Conservation (phyloP, 495 filamentous ascomycete genomes). For the Lasiosphaeria miniovina region DNA sequence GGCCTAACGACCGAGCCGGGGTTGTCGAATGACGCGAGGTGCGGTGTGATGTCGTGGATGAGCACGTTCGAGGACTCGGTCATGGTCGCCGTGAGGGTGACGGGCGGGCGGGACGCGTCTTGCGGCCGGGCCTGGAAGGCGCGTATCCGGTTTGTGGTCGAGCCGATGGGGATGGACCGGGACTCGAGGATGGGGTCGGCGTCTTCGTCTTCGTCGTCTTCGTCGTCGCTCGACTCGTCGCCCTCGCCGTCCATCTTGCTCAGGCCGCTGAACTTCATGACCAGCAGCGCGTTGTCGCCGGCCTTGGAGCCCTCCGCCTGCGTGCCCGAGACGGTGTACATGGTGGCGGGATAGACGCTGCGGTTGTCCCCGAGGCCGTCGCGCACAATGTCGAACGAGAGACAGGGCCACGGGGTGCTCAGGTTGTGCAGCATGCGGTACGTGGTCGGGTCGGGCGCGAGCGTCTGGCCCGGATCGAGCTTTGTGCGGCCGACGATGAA, state of each 20-base stretch:
- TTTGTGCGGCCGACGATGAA: constrained; percentile 91
- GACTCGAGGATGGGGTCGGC: constrained; percentile 93
- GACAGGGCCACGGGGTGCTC: constrained; percentile 90
- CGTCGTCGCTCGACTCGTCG: constrained; percentile 67
- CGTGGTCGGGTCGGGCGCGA: constrained; percentile 83
- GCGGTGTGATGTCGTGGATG: constrained; percentile 89
- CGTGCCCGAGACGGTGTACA: constrained; percentile 91
- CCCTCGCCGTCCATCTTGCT: constrained; percentile 73
- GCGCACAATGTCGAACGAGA: constrained; percentile 89
- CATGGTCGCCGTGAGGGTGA: constrained; percentile 86
- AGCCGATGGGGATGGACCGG: constrained; percentile 76
- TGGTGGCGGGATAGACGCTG: constrained; percentile 84
- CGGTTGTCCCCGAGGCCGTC: constrained; percentile 88
- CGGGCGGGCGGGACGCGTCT: constrained; percentile 66
- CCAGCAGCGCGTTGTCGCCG: constrained; percentile 87
- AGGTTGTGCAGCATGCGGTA: constrained; percentile 96
- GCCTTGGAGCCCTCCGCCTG: constrained; percentile 74
- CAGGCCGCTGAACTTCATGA: constrained; percentile 91
- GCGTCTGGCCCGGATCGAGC: constrained; percentile 81
- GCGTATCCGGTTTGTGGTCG: constrained; percentile 90
- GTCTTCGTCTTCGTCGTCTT: constrained; percentile 71
- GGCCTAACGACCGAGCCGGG: constrained; percentile 77
- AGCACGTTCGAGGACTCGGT: constrained; percentile 81
- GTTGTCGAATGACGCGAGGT: constrained; percentile 81
- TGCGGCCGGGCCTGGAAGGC: constrained; percentile 69